phyloP scores from a whole-genome alignment of 2,329 filamentous ascomycete genomes.

The Aspergillus intermedius region DNA sequence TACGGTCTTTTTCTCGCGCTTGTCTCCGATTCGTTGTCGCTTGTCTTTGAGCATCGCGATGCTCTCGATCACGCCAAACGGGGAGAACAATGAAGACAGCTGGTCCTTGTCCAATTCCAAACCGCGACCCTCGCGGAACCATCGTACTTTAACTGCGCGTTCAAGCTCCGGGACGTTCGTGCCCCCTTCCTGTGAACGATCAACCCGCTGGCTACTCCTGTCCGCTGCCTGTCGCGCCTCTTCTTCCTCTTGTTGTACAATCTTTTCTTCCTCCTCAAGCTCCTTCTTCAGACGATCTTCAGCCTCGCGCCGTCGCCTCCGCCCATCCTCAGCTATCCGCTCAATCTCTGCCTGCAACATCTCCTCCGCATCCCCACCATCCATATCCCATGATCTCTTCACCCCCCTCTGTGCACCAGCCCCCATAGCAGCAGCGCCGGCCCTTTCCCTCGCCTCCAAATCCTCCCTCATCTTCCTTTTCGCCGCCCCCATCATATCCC shows the following conservation, averaged over 20 bases:
- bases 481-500: slow-evolving; percentile 66
- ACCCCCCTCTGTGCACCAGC: slow-evolving; percentile 47
- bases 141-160: slow-evolving; percentile 53
- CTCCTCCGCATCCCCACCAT: slow-evolving; percentile 39
- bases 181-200: slow-evolving; percentile 31
- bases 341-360: slow-evolving; percentile 50
- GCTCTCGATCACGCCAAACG: slow-evolving; percentile 54
- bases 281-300: slow-evolving; percentile 41
- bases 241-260: slow-evolving; percentile 36
- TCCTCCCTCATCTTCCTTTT: slow-evolving; percentile 77
- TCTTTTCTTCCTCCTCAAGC: slow-evolving; percentile 34
- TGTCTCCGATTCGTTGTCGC: slow-evolving; percentile 44
- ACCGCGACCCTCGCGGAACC: slow-evolving; percentile 43
- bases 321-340: slow-evolving; percentile 48
- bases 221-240: slow-evolving; percentile 36
- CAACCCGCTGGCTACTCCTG: slow-evolving; percentile 25
- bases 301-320: slow-evolving; percentile 45
- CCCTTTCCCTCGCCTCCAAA: slow-evolving; percentile 67
- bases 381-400: slow-evolving; percentile 47
- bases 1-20: slow-evolving; percentile 46
- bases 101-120: slow-evolving; percentile 43
- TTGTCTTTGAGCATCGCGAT: slow-evolving; percentile 52
- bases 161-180: slow-evolving; percentile 48
- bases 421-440: slow-evolving; percentile 30
- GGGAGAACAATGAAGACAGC: slow-evolving; percentile 43